These are phyloP conservation scores for Colletotrichum sp. DNA, from an alignment of 2,329 filamentous ascomycete species.

Conservation along the genomic window DNA sequence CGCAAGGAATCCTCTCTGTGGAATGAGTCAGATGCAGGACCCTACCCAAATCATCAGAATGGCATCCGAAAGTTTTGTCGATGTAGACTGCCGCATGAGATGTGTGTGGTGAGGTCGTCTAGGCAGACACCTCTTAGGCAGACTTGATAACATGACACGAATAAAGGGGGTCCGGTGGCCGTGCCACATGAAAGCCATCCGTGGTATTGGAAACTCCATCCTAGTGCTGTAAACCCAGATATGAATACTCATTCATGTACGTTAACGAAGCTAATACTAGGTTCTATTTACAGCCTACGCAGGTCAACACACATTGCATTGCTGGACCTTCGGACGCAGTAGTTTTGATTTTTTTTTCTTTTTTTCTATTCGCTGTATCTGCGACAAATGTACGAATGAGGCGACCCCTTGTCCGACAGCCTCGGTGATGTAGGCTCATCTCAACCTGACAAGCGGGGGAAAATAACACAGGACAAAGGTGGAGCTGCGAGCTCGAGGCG, in stretches of 20 bases:
- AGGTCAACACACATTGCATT: constrained; percentile 1
- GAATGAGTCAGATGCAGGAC: background rate
- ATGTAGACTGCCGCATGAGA: background rate
- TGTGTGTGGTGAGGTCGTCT: background rate
- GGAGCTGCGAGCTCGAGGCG: background rate
- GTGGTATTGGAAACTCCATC: background rate
- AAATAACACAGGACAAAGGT: background rate
- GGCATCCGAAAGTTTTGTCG: background rate
- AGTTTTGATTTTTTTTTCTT: constrained; percentile 1
- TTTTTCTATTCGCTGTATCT: constrained; percentile 17
- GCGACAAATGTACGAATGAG: constrained; percentile 3
- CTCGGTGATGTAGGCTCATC: background rate
- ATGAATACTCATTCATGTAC: background rate
- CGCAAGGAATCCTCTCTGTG: background rate
- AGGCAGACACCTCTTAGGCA: background rate
- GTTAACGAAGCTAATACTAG: constrained; percentile 3
- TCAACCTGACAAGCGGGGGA: constrained; percentile 15
- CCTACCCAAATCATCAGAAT: background rate
- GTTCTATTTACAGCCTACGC: constrained; percentile 19
- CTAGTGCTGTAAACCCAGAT: constrained; percentile 4
- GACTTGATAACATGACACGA: background rate
- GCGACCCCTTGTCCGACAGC: background rate
- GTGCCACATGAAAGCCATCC: background rate
- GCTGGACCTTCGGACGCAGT: constrained; percentile 15
- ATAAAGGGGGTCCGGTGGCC: background rate